phyloP scores from a whole-genome alignment of 768 basidiomycete species.

The Termitomyces sp. region DNA sequence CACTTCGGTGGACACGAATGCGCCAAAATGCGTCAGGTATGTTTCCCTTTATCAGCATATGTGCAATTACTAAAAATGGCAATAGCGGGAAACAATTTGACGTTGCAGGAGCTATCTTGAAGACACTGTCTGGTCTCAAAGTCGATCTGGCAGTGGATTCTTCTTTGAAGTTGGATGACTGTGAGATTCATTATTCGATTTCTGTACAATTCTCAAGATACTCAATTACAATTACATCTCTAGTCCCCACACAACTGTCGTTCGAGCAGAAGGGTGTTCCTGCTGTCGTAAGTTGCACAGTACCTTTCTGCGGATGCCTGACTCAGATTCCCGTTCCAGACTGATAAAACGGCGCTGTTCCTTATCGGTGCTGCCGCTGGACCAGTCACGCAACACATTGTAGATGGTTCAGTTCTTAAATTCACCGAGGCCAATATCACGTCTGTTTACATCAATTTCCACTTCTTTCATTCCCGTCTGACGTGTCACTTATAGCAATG shows the following conservation, averaged over 20 bases:
- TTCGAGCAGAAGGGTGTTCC: slow-evolving; percentile 58
- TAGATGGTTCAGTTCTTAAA: slow-evolving; percentile 48
- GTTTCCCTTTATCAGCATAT: not conserved
- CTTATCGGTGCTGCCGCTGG: slow-evolving; percentile 71
- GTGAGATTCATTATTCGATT: slow-evolving; percentile 30
- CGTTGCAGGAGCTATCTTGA: slow-evolving; percentile 55
- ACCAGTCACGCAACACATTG: slow-evolving; percentile 62
- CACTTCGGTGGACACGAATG: slow-evolving; percentile 47
- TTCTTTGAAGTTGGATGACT: slow-evolving; percentile 61
- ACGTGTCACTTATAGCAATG: slow-evolving; percentile 31
- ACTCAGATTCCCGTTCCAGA: slow-evolving; percentile 29
- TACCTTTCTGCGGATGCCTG: not conserved
- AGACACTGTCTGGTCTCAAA: slow-evolving; percentile 55
- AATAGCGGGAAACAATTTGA: slow-evolving; percentile 65
- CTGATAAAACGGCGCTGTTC: slow-evolving; percentile 59
- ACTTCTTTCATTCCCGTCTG: not conserved
- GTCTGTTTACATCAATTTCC: slow-evolving; percentile 26
- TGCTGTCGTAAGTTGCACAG: slow-evolving; percentile 38
- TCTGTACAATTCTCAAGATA: not conserved
- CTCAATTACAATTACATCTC: not conserved
- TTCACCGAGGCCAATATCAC: slow-evolving; percentile 61
- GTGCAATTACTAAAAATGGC: slow-evolving; percentile 2
- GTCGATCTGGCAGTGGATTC: slow-evolving; percentile 56
- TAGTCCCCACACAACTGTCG: slow-evolving; percentile 52
- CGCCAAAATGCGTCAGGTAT: slow-evolving; percentile 59